Base-by-base conservation (phyloP, 345 rosid species). In the Hibiscus mutabilis region DNA sequence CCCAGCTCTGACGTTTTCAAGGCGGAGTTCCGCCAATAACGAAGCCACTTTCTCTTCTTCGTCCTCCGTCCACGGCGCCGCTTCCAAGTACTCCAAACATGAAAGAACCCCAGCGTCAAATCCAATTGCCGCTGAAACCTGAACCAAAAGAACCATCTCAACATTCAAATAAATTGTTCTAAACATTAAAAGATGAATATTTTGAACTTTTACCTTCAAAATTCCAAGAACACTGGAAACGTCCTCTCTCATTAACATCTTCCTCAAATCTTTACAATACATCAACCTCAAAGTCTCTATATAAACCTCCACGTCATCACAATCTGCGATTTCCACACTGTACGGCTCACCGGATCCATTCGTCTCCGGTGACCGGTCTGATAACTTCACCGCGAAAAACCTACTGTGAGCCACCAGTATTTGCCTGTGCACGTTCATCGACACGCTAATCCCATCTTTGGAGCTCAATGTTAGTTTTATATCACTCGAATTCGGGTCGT, bases 21-120 rank as follows among this genome's bases (percentile, higher is more conserved):
- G 96, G 9, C 78, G 86, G 42, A 96, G 86, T 84, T 89, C 97
- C 3, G 96, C 89, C 68, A 96, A 73, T 70, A 92, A 71, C 0
- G 95, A 82, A 49, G 98, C 95, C 67, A 96, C 93, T 77, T 85
- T 91, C 77, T 88, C 89, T 66, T 96, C 98, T 86, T 92, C 99
- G 63, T 92, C 98, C 85, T 92, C 98, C 2, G 97, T 89, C 99
- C 99, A 96, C 18, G 99, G 99, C 18, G 98, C 99, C 22, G 99
- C 99, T 82, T 96, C 99, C 61, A 96, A 84, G 71, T 89, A 89
- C 87, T 96, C 98, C 79, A 96, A 78, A 84, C 99, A 92, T 66
- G 97, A 92, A 40, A 92, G 70, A 33, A 96, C 95, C 62, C 98
- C 99, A 13, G 96, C 99, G 74, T 96, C 98, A 81, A 96, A 96